Evolutionary conservation across 352 stramenopile species (phyloP).

Genomic region (Pythium apleroticum): DNA sequence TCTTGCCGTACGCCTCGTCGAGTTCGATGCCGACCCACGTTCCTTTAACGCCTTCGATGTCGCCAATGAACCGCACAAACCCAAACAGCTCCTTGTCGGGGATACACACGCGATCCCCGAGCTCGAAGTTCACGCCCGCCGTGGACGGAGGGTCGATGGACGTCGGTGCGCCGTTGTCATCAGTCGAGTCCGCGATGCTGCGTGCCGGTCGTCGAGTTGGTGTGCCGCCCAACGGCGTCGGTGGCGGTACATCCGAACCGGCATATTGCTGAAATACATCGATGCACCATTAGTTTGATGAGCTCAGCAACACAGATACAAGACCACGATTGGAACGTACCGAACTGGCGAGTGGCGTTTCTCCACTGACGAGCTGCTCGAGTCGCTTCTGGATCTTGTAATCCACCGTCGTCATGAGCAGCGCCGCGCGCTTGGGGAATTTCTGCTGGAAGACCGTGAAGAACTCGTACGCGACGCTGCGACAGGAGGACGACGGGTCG

Average conservation of each 20-base stretch:
- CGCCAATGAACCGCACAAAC: constrained; percentile 72
- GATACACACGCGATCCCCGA: constrained; percentile 82
- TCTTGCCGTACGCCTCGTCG: constrained; percentile 75
- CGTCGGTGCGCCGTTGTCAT: constrained; percentile 35
- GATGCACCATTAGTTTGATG: not conserved
- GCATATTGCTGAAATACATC: constrained; percentile 1
- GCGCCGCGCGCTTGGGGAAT: constrained; percentile 71
- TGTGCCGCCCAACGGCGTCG: not conserved
- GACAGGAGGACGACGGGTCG: constrained; percentile 75
- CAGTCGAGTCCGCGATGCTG: constrained; percentile 32
- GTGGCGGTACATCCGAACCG: constrained; percentile 1
- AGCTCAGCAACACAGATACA: not conserved
- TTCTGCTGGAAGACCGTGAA: constrained; percentile 73
- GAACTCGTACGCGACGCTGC: constrained; percentile 63
- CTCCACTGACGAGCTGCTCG: constrained; percentile 44
- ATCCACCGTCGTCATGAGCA: constrained; percentile 69
- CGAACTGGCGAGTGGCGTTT: constrained; percentile 20
- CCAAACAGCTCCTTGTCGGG: constrained; percentile 83
- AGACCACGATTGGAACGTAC: not conserved
- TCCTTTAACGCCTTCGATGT: constrained; percentile 70
- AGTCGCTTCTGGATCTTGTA: constrained; percentile 85
- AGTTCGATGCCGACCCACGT: constrained; percentile 80
- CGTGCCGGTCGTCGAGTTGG: constrained; percentile 1
- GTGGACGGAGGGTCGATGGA: constrained; percentile 7
- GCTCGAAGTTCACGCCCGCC: constrained; percentile 43